Base-by-base conservation (phyloP, 2,329 filamentous ascomycete species). In the Sarocladiaceae sp. region DNA sequence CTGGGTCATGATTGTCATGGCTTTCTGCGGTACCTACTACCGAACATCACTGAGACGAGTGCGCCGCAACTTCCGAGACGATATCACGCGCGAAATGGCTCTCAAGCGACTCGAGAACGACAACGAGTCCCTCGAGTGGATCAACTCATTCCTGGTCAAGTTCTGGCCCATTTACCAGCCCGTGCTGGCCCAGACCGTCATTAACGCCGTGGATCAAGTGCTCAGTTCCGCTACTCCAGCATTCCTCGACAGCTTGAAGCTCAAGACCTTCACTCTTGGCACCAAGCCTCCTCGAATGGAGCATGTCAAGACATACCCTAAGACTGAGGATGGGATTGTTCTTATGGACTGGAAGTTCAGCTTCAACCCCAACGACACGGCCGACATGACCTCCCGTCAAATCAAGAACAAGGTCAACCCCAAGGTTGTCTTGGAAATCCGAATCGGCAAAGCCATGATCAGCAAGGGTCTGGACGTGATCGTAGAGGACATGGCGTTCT, bases 301-400 rank as follows among this genome's bases (percentile, higher is more conserved):
- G 71, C 92, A 97, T 64, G 94, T 99, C 69, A 97, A 96, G 77
- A 96, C 94, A 0, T 97, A 99, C 62, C 93, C 93, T 53, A 96
- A 94, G 69, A 90, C 89, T 1, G 90, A 97, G 60, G 92, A 97
- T 57, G 94, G 99, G 64, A 86, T 92, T 54, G 90, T 99, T 37
- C 82, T 97, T 63, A 99, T 99, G 94, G 94, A 99, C 67, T 99
- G 94, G 94, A 96, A 96, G 64, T 99, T 99, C 71, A 97, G 93
- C 77, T 99, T 99, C 73, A 97, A 90, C 0, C 94, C 94, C 29
- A 97, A 94, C 59, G 95, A 99, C 68, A 88, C 83, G 2, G 85
- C 88, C 59, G 94, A 99, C 68, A 83, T 99, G 80, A 99, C 94
- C 2, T 77, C 86, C 2, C 84, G 87, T 55, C 94, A 99, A 68